These are phyloP conservation scores for Pseudocercospora crystallina DNA, from an alignment of 2,329 filamentous ascomycete genomes.

Conservation along the genomic window DNA sequence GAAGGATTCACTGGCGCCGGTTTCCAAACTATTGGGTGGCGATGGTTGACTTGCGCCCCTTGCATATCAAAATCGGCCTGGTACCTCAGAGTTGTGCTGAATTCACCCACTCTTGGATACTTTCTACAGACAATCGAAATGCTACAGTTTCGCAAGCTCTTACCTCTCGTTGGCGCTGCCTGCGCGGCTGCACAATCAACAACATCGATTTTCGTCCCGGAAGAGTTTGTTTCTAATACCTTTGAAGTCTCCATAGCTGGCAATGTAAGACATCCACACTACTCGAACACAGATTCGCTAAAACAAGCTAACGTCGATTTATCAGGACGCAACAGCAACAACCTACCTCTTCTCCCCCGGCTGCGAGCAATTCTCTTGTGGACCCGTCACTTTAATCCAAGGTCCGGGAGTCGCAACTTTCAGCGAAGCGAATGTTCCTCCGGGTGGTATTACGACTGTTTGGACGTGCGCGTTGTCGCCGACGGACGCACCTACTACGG, in stretches of 20 bases:
- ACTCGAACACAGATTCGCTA: background rate
- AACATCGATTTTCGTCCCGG: conserved; percentile 6
- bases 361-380: conserved; percentile 3
- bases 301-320: background rate
- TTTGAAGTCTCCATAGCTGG: conserved; percentile 6
- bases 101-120: too few relatives aligned
- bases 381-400: conserved; percentile 6
- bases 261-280: background rate
- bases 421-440: background rate
- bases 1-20: too few relatives aligned
- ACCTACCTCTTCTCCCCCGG: conserved; percentile 8
- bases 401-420: conserved; percentile 4
- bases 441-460: conserved; percentile 4
- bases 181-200: background rate
- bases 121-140: too few relatives aligned
- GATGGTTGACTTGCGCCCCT: too few relatives aligned
- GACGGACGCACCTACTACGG: conserved; percentile 2
- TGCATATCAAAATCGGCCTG: too few relatives aligned
- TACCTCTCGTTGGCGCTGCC: too few relatives aligned
- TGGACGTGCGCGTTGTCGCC: conserved; percentile 2
- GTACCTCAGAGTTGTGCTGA: too few relatives aligned
- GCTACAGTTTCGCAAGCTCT: too few relatives aligned
- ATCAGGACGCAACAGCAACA: conserved; percentile 5
- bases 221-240: conserved; percentile 6
- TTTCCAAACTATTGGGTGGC: too few relatives aligned